Base-by-base conservation (phyloP, 2,329 filamentous ascomycete species). In the Botrytis paeoniae region DNA sequence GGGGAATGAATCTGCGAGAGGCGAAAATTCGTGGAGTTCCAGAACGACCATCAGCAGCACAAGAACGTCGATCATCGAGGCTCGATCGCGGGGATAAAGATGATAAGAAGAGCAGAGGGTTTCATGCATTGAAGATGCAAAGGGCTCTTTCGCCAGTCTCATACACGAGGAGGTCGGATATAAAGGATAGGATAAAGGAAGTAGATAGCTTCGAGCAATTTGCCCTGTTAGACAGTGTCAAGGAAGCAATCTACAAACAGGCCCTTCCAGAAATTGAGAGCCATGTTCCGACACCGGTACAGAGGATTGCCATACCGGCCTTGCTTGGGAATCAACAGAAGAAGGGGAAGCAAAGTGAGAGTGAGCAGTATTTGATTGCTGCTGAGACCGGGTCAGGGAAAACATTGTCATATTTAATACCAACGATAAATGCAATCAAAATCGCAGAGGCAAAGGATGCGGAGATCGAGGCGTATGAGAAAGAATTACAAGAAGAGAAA, bases 321-420 rank as follows among this genome's bases (percentile, higher is more conserved):
- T 84, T 99, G 14, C 84, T 97, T 64, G 89, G 90, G 22, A 81
- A 85, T 35, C 80, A 82, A 32, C 82, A 83, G 9, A 82, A 81
- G 71, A 81, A 77, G 64, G 75, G 73, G 75, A 79, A 80, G 18
- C 35, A 78, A 81, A 73, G 71, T 78, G 81, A 71, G 73, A 77
- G 76, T 75, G 82, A 83, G 74, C 87, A 85, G 83, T 98, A 93
- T 80, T 86, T 99, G 20, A 86, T 99, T 68, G 96, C 96, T 6
- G 96, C 96, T 18, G 96, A 99, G 85, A 99, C 96, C 0, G 96
- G 96, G 20, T 98, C 96, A 0, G 96, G 96, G 74, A 99, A 99
- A 85, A 99, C 96, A 1, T 85, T 99, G 75, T 94, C 96, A 14
- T 99, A 99, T 80, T 85, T 98, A 8, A 83, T 98, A 8, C 97